Percentiles rank a stretch among this genome's conserved stretches.
phyloP scores from a whole-genome alignment of 768 basidiomycete species.

The Myochromella boudieri region DNA sequence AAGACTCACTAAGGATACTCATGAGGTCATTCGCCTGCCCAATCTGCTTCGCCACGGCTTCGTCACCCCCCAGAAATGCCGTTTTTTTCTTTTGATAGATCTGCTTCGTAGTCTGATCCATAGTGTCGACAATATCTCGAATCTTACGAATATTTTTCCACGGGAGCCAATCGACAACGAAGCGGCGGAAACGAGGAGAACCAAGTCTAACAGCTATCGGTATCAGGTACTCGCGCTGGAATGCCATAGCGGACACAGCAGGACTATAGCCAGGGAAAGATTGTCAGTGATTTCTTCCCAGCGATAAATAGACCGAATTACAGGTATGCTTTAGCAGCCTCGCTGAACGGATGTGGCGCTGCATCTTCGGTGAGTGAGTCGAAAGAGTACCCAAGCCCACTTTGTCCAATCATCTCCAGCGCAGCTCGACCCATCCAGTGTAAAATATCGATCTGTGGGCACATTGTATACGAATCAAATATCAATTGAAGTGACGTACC shows the following conservation, averaged over 20 bases:
- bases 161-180: slow-evolving; percentile 24
- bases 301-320: slow-evolving; percentile 10
- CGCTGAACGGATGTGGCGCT: slow-evolving; percentile 25
- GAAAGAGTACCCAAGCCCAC: slow-evolving; percentile 30
- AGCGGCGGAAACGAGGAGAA: slow-evolving; percentile 30
- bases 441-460: slow-evolving; percentile 23
- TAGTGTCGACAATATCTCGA: slow-evolving; percentile 30
- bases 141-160: slow-evolving; percentile 25
- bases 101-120: slow-evolving; percentile 28
- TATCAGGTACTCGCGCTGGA: slow-evolving; percentile 22
- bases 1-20: slow-evolving; percentile 24
- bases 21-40: slow-evolving; percentile 31
- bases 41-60: slow-evolving; percentile 26
- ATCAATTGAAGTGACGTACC: slow-evolving; percentile 1
- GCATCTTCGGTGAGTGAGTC: slow-evolving; percentile 26
- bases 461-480: neutral
- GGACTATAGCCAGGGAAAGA: slow-evolving; percentile 1
- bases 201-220: slow-evolving; percentile 31
- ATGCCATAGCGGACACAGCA: slow-evolving; percentile 10
- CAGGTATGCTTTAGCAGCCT: slow-evolving; percentile 26
- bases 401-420: slow-evolving; percentile 30
- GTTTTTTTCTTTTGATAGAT: slow-evolving; percentile 35
- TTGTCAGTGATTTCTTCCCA: neutral
- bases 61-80: slow-evolving; percentile 25
- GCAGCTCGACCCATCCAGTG: slow-evolving; percentile 30